Percentiles rank a stretch among this genome's conserved stretches.
Conservation (phyloP, 2,329 filamentous ascomycete genomes). For the Alternaria infectoria region DNA sequence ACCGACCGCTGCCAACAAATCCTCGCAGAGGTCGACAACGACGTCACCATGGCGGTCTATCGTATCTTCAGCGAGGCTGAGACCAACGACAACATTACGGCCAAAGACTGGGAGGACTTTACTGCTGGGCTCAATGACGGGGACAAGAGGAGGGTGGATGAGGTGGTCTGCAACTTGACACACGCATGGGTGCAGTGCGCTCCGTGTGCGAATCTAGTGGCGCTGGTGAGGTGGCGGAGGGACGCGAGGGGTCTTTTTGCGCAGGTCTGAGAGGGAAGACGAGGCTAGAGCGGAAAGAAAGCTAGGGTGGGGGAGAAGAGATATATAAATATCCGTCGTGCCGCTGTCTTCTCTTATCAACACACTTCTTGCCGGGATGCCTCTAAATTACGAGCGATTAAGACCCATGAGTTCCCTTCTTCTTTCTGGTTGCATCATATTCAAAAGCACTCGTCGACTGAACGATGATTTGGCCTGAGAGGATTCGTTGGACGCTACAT, state of each 20-base stretch:
- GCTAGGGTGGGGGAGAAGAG: background rate
- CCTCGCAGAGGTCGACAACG: background rate
- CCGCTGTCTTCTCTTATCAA: background rate
- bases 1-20: background rate
- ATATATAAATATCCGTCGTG: background rate
- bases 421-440: too few species aligned
- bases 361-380: background rate
- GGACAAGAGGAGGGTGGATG: background rate
- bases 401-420: too few species aligned
- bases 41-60: background rate
- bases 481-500: too few species aligned
- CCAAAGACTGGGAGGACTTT: background rate
- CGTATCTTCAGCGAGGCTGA: background rate
- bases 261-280: rapidly evolving
- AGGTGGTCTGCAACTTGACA: background rate
- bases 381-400: too few species aligned
- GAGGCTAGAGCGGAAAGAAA: rapidly evolving
- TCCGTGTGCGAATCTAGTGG: background rate
- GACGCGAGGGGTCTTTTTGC: background rate
- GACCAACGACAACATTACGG: background rate
- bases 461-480: too few species aligned
- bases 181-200: background rate
- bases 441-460: too few species aligned
- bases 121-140: background rate
- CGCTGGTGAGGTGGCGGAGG: background rate